These are phyloP conservation scores for Rozella allomycis DNA, from an alignment of 371 early-diverging fungal species.

Conservation along the genomic window DNA sequence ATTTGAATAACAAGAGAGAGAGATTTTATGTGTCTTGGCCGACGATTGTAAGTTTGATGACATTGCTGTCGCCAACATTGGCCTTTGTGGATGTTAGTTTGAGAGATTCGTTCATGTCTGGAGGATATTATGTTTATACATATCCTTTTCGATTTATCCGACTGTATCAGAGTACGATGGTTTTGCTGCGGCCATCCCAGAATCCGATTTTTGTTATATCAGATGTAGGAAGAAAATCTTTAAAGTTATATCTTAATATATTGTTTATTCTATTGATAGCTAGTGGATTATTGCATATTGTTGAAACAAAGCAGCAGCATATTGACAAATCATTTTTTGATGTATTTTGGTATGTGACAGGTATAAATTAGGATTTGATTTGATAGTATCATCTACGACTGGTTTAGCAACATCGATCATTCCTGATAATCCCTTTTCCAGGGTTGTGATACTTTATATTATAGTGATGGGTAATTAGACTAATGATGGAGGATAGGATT, in stretches of 20 bases:
- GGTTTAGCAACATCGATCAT: slow-evolving; percentile 34
- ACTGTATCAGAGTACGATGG: slow-evolving; percentile 22
- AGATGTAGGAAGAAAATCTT: slow-evolving; percentile 25
- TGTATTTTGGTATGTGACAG: slow-evolving; percentile 38
- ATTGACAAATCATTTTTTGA: slow-evolving; percentile 29
- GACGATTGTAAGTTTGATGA: slow-evolving; percentile 20
- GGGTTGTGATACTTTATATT: slow-evolving; percentile 33
- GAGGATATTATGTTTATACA: slow-evolving; percentile 21
- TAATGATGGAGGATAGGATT: too few species aligned
- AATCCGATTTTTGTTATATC: slow-evolving; percentile 22
- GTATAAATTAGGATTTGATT: slow-evolving; percentile 5
- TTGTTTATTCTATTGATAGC: slow-evolving; percentile 33
- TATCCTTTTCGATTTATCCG: slow-evolving; percentile 43
- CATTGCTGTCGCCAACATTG: slow-evolving; percentile 24
- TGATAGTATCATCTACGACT: slow-evolving; percentile 12
- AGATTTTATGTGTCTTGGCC: slow-evolving; percentile 11
- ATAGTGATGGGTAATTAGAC: slow-evolving; percentile 44
- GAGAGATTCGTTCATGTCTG: slow-evolving; percentile 1
- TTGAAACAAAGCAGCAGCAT: slow-evolving; percentile 15
- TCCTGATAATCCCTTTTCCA: slow-evolving; percentile 31
- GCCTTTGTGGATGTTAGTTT: slow-evolving; percentile 5
- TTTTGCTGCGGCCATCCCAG: slow-evolving; percentile 26
- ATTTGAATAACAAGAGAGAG: slow-evolving; percentile 18
- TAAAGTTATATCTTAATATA: slow-evolving; percentile 13
- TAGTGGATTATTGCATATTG: slow-evolving; percentile 34